Evolutionary conservation across 208 protist species (phyloP), one percentile per base, ranked within the genome.

Genomic region (Leishmania aethiopica): DNA sequence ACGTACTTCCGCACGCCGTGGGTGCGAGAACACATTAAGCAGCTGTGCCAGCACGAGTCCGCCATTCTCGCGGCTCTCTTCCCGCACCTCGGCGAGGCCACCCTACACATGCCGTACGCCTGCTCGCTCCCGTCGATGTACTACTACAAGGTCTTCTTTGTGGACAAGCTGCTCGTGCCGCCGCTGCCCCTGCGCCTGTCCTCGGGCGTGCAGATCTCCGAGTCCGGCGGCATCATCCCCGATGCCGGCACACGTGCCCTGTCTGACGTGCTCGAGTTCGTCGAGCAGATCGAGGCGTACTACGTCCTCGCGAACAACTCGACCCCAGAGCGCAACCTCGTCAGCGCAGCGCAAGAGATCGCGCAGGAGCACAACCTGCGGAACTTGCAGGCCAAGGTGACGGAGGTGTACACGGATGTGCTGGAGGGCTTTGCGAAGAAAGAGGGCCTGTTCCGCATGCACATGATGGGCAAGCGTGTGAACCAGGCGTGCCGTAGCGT

Each of bases 401-500:
- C 88, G 74, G 89, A 96, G 85, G 81, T 92, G n/a, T 97, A 96
- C 87, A 88, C 84, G 22, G 81, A 84, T 35, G 93, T 95, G 32
- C 78, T 97, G 37, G 88, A 93, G 42, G 95, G 80, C 80, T 98
- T 99, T 71, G 99, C 99, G 69, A 99, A 99, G 88, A 99, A 99
- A 92, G 90, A 99, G 84, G 99, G 99, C 80, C 90, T 99, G 1
- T 99, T 99, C 89, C 96, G 99, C 87, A 99, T 98, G 94, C 96
- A 99, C 93, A 99, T 99, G 98, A 99, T 99, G 99, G 99, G 99
- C 80, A 99, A 99, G 88, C 96, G 99, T 82, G 99, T 99, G 57
- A 99, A 99, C 93, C 99, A 99, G 85, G 97, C 99, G 15, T 99
- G 98, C 75, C 96, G 99, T 69, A 98, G 90, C 76, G 99, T 99